phyloP scores from a whole-genome alignment of 805 yeast genomes.

The Tetrapisispora arboricola region DNA sequence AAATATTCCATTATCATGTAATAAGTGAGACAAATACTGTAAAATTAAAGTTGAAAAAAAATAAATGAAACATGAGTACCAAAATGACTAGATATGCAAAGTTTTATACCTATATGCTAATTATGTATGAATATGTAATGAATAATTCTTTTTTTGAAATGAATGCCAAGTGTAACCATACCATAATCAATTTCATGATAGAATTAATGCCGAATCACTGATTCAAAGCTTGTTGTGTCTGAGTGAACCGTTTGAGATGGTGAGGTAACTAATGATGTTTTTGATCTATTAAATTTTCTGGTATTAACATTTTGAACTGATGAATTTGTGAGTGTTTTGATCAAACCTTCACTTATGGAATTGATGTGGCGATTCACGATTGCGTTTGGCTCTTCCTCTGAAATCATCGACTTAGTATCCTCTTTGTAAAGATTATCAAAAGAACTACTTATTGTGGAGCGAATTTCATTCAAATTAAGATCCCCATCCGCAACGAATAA shows the following conservation, averaged over 20 bases:
- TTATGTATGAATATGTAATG: not conserved
- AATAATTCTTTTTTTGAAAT: not conserved
- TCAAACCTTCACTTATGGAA: not conserved
- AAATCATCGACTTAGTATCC: not conserved
- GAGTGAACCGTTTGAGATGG: not conserved
- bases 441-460: not conserved
- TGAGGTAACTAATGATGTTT: not conserved
- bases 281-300: not conserved
- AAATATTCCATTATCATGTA: no score
- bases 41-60: no score
- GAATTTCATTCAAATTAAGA: not conserved
- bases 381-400: not conserved
- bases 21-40: no score
- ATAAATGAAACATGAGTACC: no score
- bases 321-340: not conserved
- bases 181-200: not conserved
- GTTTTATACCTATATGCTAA: not conserved
- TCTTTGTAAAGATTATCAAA: not conserved
- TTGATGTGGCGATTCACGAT: not conserved
- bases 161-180: no score
- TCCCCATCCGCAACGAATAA: not conserved
- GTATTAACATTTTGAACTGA: not conserved
- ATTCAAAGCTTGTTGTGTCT: constrained; percentile 8
- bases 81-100: not conserved
- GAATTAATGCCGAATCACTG: constrained; percentile 9